Percentiles rank a stretch among this genome's conserved stretches.
These are phyloP conservation scores for Oemleria cerasiformis DNA, from an alignment of 306 rosid genomes.

Conservation along the genomic window DNA sequence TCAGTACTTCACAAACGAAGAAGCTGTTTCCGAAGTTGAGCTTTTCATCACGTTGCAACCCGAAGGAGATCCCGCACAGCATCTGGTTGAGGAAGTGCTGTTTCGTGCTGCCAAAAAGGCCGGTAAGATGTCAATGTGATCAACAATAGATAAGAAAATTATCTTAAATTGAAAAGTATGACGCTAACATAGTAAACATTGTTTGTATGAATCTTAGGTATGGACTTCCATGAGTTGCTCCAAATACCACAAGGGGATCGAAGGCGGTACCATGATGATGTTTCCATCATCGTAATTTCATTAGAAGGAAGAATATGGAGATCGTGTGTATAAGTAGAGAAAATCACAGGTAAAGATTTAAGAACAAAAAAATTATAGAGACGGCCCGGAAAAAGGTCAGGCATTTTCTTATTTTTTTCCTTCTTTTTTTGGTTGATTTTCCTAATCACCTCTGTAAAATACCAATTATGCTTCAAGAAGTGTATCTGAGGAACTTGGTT, in stretches of 20 bases:
- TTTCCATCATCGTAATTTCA: slow-evolving; percentile 91
- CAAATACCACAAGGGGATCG: slow-evolving; percentile 96
- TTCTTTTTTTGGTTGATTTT: slow-evolving; percentile 25
- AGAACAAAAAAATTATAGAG: slow-evolving; percentile 28
- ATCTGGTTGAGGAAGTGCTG: slow-evolving; percentile 84
- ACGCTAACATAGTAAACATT: neutral
- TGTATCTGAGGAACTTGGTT: slow-evolving; percentile 42
- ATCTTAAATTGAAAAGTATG: neutral
- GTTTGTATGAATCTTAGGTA: slow-evolving; percentile 48
- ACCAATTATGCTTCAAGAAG: slow-evolving; percentile 38
- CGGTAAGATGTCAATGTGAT: slow-evolving; percentile 34
- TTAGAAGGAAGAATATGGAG: slow-evolving; percentile 99
- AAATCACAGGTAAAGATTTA: slow-evolving; percentile 24
- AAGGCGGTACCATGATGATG: slow-evolving; percentile 94
- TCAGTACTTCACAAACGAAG: slow-evolving; percentile 90
- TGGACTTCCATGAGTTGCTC: slow-evolving; percentile 92
- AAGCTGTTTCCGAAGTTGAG: slow-evolving; percentile 95
- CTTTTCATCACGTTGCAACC: slow-evolving; percentile 89
- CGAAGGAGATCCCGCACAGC: slow-evolving; percentile 98
- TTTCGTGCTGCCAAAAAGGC: slow-evolving; percentile 98
- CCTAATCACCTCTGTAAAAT: slow-evolving; percentile 48
- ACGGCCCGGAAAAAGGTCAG: slow-evolving; percentile 35
- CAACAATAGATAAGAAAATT: neutral
- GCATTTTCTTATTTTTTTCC: slow-evolving; percentile 43
- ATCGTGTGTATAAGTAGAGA: slow-evolving; percentile 75